phyloP scores from a whole-genome alignment of 345 rosid genomes.

The Gossypium australe region DNA sequence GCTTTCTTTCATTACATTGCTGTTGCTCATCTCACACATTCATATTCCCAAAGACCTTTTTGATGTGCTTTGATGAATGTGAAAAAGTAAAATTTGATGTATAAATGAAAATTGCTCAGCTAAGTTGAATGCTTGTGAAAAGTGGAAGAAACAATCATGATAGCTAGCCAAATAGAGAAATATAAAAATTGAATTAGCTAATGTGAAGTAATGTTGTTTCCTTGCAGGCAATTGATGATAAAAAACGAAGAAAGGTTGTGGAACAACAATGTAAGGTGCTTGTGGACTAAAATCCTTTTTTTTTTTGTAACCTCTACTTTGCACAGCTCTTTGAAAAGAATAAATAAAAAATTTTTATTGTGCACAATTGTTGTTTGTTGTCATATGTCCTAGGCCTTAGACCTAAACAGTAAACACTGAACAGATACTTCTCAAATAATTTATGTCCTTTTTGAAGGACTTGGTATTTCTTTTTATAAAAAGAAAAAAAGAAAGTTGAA shows the following conservation, averaged over 20 bases:
- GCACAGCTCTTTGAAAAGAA: not conserved
- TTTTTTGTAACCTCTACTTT: not conserved
- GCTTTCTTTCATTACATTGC: not conserved
- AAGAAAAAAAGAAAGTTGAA: too few species aligned
- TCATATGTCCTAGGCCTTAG: not conserved
- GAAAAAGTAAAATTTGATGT: not conserved
- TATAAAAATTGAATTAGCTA: not conserved
- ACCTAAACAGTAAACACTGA: not conserved
- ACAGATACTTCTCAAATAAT: not conserved
- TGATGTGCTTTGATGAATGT: too few species aligned
- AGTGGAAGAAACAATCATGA: not conserved
- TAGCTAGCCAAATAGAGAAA: too few species aligned
- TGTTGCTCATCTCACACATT: too few species aligned
- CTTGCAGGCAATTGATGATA: constrained; percentile 36
- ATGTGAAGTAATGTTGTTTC: constrained; percentile 2
- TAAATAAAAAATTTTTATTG: not conserved
- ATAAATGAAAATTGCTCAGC: not conserved
- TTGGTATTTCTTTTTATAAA: too few species aligned
- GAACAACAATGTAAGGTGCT: constrained; percentile 39
- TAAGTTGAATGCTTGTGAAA: not conserved
- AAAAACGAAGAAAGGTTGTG: constrained; percentile 29
- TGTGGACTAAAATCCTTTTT: constrained; percentile 25
- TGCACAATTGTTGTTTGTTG: not conserved
- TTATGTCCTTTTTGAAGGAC: not conserved
- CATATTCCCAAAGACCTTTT: not conserved